Evolutionary conservation across 2,329 filamentous ascomycete genomes (phyloP).

Genomic region (Pseudocercospora cruenta): DNA sequence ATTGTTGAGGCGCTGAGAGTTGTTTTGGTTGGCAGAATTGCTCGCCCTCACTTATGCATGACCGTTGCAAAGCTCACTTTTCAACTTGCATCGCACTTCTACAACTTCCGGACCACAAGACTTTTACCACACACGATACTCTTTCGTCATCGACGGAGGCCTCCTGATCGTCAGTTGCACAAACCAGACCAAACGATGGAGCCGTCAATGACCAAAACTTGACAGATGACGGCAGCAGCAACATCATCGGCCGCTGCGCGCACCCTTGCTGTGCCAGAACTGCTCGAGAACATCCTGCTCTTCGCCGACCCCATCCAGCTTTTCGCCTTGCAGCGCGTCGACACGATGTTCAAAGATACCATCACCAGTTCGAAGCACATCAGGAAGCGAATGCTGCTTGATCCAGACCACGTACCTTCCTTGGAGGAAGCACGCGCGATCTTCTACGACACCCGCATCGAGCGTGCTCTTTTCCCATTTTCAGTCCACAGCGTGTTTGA

Average conservation of each 20-base stretch:
- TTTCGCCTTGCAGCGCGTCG: constrained; percentile 11
- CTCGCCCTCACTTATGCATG: neutral
- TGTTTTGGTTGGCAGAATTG: neutral
- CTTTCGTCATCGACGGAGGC: no score
- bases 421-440: no score
- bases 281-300: constrained; percentile 6
- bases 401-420: neutral
- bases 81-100: no score
- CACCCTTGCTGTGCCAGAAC: neutral
- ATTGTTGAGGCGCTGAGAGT: neutral
- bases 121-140: no score
- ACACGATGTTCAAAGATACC: constrained; percentile 9
- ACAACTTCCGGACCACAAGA: no score
- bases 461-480: no score
- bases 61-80: neutral
- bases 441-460: no score
- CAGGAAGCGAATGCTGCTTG: constrained; percentile 2
- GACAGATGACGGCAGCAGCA: neutral
- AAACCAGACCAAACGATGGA: neutral
- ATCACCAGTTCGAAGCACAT: constrained; percentile 6
- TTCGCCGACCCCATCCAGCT: constrained; percentile 5
- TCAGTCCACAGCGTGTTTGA: no score
- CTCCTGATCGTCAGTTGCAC: neutral
- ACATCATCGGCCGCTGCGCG: neutral
- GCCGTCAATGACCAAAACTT: neutral